These are phyloP conservation scores for Lanmaoa pseudosensibilis DNA, from an alignment of 768 basidiomycete genomes.

Conservation along the genomic window DNA sequence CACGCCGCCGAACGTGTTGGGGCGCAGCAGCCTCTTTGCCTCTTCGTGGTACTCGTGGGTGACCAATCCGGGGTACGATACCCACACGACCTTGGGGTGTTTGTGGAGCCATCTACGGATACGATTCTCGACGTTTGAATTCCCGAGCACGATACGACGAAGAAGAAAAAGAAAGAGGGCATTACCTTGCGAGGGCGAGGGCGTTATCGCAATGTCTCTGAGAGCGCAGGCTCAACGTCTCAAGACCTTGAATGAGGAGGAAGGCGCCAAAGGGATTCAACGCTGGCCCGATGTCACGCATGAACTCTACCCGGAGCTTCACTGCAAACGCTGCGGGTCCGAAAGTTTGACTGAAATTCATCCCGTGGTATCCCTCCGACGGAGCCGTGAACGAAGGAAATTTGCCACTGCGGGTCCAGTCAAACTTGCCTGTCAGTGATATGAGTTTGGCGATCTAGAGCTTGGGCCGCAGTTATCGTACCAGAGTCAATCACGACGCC, in stretches of 20 bases:
- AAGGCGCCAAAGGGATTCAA: slow-evolving; percentile 75
- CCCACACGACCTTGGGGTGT: slow-evolving; percentile 17
- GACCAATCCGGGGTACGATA: slow-evolving; percentile 14
- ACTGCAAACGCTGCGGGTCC: slow-evolving; percentile 62
- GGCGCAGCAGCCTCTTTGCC: slow-evolving; percentile 13
- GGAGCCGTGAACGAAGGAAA: slow-evolving; percentile 78
- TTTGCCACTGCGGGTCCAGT: slow-evolving; percentile 65
- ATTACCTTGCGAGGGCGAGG: slow-evolving; percentile 58
- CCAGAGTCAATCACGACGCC: slow-evolving; percentile 76
- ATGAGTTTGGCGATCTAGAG: not conserved
- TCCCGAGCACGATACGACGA: not conserved
- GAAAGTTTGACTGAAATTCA: slow-evolving; percentile 65
- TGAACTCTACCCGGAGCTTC: slow-evolving; percentile 60
- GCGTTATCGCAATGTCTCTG: slow-evolving; percentile 74
- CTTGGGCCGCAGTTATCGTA: slow-evolving; percentile 8
- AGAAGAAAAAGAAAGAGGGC: not conserved
- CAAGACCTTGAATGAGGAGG: slow-evolving; percentile 74
- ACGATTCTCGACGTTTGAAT: too few species aligned
- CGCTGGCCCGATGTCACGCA: slow-evolving; percentile 66
- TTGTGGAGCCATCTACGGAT: slow-evolving; percentile 12
- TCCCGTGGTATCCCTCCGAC: slow-evolving; percentile 73
- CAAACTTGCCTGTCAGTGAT: slow-evolving; percentile 45
- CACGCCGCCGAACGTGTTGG: slow-evolving; percentile 12
- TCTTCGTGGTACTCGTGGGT: slow-evolving; percentile 11
- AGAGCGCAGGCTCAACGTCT: slow-evolving; percentile 70